Conservation (phyloP, 345 rosid genomes). For the Eucalyptus sp. region DNA sequence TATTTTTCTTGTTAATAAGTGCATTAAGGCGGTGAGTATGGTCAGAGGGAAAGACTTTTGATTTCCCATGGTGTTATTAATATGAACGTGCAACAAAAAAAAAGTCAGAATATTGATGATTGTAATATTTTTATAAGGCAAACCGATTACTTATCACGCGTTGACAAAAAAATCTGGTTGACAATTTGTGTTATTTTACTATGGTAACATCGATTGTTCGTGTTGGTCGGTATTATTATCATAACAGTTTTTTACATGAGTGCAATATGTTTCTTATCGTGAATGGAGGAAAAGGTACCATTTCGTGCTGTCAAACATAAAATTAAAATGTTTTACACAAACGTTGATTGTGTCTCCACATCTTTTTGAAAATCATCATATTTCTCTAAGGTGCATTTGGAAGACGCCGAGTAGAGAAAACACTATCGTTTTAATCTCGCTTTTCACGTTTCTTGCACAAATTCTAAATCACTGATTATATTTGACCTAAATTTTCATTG, state of each 20-base stretch:
- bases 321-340: neutral
- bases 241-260: neutral
- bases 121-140: neutral
- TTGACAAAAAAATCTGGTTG: neutral
- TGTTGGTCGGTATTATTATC: neutral
- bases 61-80: neutral
- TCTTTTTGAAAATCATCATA: neutral
- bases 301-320: neutral
- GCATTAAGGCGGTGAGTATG: neutral
- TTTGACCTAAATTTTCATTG: neutral
- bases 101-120: neutral
- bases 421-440: neutral
- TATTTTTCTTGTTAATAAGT: neutral
- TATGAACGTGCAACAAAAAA: neutral
- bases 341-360: accelerated
- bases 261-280: neutral
- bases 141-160: accelerated
- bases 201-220: accelerated
- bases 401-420: accelerated
- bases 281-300: neutral
- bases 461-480: neutral
- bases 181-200: accelerated
- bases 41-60: neutral
- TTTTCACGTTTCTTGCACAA: neutral
- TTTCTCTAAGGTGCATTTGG: neutral